Conservation (phyloP, 768 basidiomycete genomes). For the Hygrophoropsis aurantiaca region DNA sequence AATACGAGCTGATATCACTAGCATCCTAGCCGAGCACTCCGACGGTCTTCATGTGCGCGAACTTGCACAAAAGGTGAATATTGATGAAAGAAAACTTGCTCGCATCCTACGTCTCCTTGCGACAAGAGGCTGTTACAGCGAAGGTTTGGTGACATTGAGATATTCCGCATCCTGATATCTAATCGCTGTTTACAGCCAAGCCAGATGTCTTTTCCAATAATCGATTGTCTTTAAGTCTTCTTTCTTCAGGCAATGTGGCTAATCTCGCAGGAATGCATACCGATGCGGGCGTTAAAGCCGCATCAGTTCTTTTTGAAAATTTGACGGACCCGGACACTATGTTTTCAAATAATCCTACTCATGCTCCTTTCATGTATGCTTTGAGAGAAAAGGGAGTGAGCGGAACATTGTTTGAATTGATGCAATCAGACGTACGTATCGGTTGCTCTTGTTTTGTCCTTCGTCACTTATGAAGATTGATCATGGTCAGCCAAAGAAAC, state of each 20-base stretch:
- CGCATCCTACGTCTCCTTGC: slow-evolving; percentile 40
- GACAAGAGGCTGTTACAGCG: slow-evolving; percentile 39
- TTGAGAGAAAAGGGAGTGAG: background rate
- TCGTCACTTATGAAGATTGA: background rate
- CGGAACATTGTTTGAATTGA: slow-evolving; percentile 1
- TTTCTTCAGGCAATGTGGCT: slow-evolving; percentile 31
- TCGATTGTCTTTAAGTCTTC: slow-evolving; percentile 35
- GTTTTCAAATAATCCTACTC: background rate
- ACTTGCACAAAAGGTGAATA: slow-evolving; percentile 26
- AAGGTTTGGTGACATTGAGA: slow-evolving; percentile 26
- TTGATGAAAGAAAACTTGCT: slow-evolving; percentile 36
- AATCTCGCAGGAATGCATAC: slow-evolving; percentile 2
- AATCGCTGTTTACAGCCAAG: slow-evolving; percentile 22
- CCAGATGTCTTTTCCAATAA: slow-evolving; percentile 42
- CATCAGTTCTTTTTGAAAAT: slow-evolving; percentile 30
- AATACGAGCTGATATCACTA: slow-evolving; percentile 35
- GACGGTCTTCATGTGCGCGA: slow-evolving; percentile 37
- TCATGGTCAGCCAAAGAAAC: background rate
- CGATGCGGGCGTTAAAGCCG: slow-evolving; percentile 20
- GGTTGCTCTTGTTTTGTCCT: background rate
- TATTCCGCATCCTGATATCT: background rate
- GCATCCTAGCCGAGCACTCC: slow-evolving; percentile 36
- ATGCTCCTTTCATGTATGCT: too few relatives aligned
- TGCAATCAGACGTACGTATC: slow-evolving; percentile 1
- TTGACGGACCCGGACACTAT: slow-evolving; percentile 33